Evolutionary conservation across 164 flowering plant species (phyloP).

Genomic region (Santalum album): DNA sequence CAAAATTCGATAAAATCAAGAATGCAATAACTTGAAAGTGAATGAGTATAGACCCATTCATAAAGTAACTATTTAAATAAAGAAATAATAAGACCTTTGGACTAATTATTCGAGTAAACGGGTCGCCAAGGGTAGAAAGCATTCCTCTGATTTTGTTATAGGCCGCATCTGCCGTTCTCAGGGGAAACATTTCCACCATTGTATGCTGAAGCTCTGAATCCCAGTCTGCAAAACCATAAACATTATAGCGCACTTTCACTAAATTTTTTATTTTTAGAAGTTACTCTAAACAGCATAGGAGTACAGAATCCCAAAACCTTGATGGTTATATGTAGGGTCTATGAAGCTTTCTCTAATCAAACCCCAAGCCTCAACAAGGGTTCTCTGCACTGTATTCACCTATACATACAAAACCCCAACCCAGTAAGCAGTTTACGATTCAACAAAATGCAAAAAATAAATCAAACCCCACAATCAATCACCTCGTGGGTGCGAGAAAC

Average conservation of each 20-base stretch:
- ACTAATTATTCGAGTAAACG: slow-evolving; percentile 89
- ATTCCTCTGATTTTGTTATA: slow-evolving; percentile 80
- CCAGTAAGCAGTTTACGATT: neutral
- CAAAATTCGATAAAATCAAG: too few species aligned
- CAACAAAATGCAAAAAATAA: neutral
- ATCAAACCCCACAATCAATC: neutral
- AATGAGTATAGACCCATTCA: too few species aligned
- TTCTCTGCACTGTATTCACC: slow-evolving; percentile 93
- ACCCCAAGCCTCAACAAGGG: slow-evolving; percentile 95
- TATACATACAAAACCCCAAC: slow-evolving; percentile 13
- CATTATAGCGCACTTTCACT: too few species aligned
- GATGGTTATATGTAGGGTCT: slow-evolving; percentile 93
- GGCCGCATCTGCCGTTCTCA: slow-evolving; percentile 90
- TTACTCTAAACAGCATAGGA: too few species aligned
- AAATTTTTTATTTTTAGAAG: neutral
- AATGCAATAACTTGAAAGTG: too few species aligned
- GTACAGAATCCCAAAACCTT: slow-evolving; percentile 38
- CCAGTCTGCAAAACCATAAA: slow-evolving; percentile 56
- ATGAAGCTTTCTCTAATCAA: slow-evolving; percentile 86
- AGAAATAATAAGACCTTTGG: slow-evolving; percentile 62
- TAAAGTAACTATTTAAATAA: too few species aligned
- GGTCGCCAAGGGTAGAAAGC: slow-evolving; percentile 94
- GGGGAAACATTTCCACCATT: slow-evolving; percentile 93
- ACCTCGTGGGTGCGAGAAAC: slow-evolving; percentile 94
- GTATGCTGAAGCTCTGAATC: slow-evolving; percentile 90